A percentile compares a stretch with the other conserved stretches of the same genome.
These are phyloP conservation scores for Trichosporon inkin DNA, from an alignment of 1,284 basidiomycete species.

Conservation along the genomic window DNA sequence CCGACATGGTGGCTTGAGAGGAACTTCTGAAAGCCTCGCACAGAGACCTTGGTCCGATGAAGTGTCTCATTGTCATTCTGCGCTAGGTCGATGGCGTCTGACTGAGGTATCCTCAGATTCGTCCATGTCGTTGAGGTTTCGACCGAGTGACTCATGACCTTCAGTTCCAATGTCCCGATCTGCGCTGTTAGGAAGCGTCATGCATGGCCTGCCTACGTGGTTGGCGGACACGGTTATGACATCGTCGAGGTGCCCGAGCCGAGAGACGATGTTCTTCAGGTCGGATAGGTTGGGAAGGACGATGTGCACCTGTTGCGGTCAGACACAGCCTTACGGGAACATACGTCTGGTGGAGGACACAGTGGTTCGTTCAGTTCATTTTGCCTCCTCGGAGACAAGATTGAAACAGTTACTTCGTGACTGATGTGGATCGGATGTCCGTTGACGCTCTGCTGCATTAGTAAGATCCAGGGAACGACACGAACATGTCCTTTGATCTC, in stretches of 20 bases:
- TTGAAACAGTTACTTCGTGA: conserved; percentile 54
- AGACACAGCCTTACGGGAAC: conserved; percentile 26
- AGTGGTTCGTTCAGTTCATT: conserved; percentile 70
- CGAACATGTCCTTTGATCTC: conserved; percentile 41
- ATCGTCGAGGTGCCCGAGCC: conserved; percentile 68
- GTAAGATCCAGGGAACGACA: neutral
- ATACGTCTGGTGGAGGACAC: conserved; percentile 81
- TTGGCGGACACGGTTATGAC: conserved; percentile 59
- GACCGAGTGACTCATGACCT: conserved; percentile 65
- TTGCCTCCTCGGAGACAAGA: conserved; percentile 69
- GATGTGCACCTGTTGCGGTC: conserved; percentile 64
- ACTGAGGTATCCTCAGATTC: conserved; percentile 62
- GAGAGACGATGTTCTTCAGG: conserved; percentile 71
- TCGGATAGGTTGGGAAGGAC: conserved; percentile 72
- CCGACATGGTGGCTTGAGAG: conserved; percentile 78
- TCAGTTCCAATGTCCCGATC: conserved; percentile 54
- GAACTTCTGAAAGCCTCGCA: conserved; percentile 75
- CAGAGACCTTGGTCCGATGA: conserved; percentile 62
- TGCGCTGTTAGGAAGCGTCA: conserved; percentile 18
- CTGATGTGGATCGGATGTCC: conserved; percentile 40
- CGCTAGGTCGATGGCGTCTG: neutral
- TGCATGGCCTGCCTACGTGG: conserved; percentile 24
- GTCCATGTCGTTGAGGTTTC: conserved; percentile 76
- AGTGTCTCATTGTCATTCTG: neutral
- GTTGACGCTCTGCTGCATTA: conserved; percentile 21